Evolutionary conservation across 352 stramenopile genomes (phyloP).

Genomic region (Globisporangium echinulatum): DNA sequence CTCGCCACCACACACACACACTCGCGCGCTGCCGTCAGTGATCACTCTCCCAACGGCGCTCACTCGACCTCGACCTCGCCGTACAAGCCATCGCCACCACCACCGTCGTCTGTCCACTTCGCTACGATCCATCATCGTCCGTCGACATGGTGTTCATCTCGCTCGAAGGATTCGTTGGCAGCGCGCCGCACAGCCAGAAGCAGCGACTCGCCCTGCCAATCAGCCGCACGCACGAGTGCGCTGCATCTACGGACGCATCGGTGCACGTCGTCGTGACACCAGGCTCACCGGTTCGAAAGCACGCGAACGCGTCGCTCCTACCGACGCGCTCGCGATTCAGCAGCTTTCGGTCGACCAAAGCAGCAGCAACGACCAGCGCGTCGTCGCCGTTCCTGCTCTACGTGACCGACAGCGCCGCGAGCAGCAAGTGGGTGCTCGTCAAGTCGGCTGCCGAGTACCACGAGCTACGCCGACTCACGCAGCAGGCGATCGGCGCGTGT

Average conservation of each 20-base stretch:
- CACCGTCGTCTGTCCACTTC: no score
- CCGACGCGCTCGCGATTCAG: conserved; percentile 5
- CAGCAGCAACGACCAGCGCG: conserved; percentile 3
- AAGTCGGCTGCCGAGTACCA: conserved; percentile 46
- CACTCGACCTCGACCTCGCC: no score
- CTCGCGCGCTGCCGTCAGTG: no score
- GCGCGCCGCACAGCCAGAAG: conserved; percentile 5
- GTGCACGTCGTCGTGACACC: conserved; percentile 65
- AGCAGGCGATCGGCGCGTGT: conserved; percentile 28
- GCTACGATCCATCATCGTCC: no score
- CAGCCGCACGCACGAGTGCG: conserved; percentile 9
- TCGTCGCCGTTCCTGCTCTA: conserved; percentile 54
- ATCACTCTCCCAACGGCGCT: no score
- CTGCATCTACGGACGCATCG: conserved; percentile 11
- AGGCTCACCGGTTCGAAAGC: conserved; percentile 42
- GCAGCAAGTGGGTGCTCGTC: conserved; percentile 62
- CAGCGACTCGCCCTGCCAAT: conserved; percentile 6
- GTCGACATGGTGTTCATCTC: conserved; percentile 66
- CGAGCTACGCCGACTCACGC: conserved; percentile 33
- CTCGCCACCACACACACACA: no score
- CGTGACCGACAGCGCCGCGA: conserved; percentile 59
- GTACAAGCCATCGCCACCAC: no score
- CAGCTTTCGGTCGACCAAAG: background rate
- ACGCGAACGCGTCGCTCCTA: conserved; percentile 10
- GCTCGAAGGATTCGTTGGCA: conserved; percentile 49